phyloP scores from a whole-genome alignment of 345 rosid species.

The Kernera saxatilis region DNA sequence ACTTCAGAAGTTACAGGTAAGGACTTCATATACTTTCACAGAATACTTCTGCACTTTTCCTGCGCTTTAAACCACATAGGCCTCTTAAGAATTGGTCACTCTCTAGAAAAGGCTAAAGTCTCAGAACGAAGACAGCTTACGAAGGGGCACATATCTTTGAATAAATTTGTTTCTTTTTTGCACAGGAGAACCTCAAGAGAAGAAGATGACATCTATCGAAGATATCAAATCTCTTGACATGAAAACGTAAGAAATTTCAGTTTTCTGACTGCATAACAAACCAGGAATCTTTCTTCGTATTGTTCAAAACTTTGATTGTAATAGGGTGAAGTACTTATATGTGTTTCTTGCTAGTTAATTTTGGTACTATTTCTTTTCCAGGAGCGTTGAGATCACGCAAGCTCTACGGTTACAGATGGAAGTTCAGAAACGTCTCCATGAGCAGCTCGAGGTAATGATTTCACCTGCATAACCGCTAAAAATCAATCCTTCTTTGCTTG shows the following conservation, averaged over 20 bases:
- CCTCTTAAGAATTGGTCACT: background rate
- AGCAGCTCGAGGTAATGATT: constrained; percentile 84
- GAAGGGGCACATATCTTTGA: background rate
- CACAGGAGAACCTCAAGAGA: constrained; percentile 60
- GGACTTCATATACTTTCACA: background rate
- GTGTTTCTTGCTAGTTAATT: background rate
- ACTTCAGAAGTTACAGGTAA: constrained; percentile 53
- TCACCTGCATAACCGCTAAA: background rate
- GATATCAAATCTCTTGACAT: constrained; percentile 68
- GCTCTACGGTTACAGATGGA: constrained; percentile 90
- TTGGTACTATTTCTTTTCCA: background rate
- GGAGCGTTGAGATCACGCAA: constrained; percentile 50
- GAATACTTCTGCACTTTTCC: background rate
- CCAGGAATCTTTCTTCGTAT: background rate
- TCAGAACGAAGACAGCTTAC: background rate
- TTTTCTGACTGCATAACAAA: background rate
- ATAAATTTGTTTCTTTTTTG: constrained; percentile 15
- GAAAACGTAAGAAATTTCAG: constrained; percentile 59
- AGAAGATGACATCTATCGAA: constrained; percentile 43
- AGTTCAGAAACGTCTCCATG: constrained; percentile 94
- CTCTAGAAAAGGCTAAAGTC: background rate
- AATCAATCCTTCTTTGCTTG: background rate
- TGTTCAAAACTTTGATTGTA: background rate
- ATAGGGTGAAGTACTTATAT: background rate
- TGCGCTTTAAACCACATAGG: background rate